Percentiles rank a stretch among this genome's conserved stretches.
phyloP scores from a whole-genome alignment of 2,329 filamentous ascomycete genomes.

The Ophidiomyces ophidiicola region DNA sequence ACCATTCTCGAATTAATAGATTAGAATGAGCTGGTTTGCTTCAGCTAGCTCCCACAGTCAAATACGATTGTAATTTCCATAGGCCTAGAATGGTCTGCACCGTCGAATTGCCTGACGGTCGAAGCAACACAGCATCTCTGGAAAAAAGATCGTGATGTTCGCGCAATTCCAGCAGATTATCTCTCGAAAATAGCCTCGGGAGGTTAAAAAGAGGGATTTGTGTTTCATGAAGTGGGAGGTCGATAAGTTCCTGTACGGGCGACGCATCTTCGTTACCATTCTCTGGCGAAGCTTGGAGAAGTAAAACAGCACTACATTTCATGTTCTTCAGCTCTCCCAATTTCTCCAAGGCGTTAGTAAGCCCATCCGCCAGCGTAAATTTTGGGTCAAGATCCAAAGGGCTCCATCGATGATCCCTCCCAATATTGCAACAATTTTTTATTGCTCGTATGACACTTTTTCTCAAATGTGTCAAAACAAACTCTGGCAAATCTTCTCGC shows the following conservation, averaged over 20 bases:
- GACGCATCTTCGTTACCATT: background rate
- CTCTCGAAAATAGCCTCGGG: slow-evolving; percentile 21
- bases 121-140: slow-evolving; percentile 27
- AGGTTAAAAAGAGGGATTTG: slow-evolving; percentile 31
- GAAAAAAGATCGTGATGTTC: slow-evolving; percentile 22
- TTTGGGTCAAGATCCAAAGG: background rate
- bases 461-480: slow-evolving; percentile 30
- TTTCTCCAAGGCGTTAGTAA: slow-evolving; percentile 8
- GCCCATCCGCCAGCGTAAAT: slow-evolving; percentile 7
- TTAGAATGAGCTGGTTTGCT: slow-evolving; percentile 7
- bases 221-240: slow-evolving; percentile 21
- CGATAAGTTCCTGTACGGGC: slow-evolving; percentile 19
- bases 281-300: slow-evolving; percentile 11
- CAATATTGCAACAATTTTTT: slow-evolving; percentile 21
- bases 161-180: slow-evolving; percentile 24
- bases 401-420: slow-evolving; percentile 12
- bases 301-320: slow-evolving; percentile 24
- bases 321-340: slow-evolving; percentile 20
- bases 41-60: slow-evolving; percentile 14
- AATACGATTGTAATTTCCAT: slow-evolving; percentile 30
- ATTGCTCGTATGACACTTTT: slow-evolving; percentile 28
- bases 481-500: slow-evolving; percentile 38
- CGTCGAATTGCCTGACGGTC: slow-evolving; percentile 21
- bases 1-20: too few relatives aligned
- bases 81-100: slow-evolving; percentile 26